A percentile compares a stretch with the other conserved stretches of the same genome.
Evolutionary conservation across 164 flowering plant species (phyloP).

Genomic region (Vitis vinifera): DNA sequence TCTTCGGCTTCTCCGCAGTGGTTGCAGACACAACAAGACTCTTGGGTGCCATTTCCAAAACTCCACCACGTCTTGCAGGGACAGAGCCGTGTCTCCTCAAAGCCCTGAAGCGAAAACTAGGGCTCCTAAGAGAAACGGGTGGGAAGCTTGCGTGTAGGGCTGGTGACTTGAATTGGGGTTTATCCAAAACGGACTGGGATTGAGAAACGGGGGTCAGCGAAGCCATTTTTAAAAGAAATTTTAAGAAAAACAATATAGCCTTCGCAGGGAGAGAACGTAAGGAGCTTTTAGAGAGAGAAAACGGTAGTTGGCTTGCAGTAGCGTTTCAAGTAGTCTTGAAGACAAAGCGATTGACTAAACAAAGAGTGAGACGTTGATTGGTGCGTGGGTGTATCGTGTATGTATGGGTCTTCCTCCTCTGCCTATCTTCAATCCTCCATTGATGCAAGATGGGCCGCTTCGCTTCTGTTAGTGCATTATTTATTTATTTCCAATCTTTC

Average conservation of each 20-base stretch:
- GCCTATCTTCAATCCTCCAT: no score
- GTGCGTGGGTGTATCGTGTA: no score
- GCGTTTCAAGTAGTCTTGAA: slow-evolving; percentile 24
- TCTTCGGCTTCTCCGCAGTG: slow-evolving; percentile 60
- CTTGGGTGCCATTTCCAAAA: slow-evolving; percentile 49
- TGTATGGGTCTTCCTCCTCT: no score
- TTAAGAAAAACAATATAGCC: neutral
- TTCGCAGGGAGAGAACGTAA: neutral
- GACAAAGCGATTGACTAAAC: slow-evolving; percentile 9
- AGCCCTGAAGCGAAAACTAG: slow-evolving; percentile 1
- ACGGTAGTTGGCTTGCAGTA: slow-evolving; percentile 9
- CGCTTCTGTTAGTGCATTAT: no score
- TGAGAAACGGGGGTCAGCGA: slow-evolving; percentile 26
- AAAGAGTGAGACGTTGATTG: no score
- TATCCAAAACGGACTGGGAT: slow-evolving; percentile 14
- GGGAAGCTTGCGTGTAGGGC: neutral
- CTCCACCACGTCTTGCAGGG: slow-evolving; percentile 3
- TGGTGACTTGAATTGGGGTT: slow-evolving; percentile 14
- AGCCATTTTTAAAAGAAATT: slow-evolving; percentile 17
- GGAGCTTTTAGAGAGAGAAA: neutral
- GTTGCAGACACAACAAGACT: slow-evolving; percentile 28
- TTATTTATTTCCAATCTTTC: no score
- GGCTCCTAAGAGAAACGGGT: neutral
- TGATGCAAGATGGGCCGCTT: no score
- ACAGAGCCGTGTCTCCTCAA: slow-evolving; percentile 39